A percentile compares a stretch with the other conserved stretches of the same genome.
Evolutionary conservation across 768 basidiomycete species (phyloP).

Genomic region (Sporobolomyces pararoseus): DNA sequence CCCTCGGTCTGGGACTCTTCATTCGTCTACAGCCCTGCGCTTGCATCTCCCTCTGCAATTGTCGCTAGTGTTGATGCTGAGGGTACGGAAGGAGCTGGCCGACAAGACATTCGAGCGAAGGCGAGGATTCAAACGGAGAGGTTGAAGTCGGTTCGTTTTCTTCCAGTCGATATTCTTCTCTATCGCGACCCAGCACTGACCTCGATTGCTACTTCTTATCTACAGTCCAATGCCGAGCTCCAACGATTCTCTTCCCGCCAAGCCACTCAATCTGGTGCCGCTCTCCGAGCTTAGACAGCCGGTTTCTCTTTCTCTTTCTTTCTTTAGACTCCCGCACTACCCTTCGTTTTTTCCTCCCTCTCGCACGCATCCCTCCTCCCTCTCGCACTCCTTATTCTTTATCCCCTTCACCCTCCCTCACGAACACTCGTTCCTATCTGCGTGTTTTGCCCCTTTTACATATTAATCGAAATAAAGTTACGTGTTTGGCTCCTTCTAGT

Average conservation of each 20-base stretch:
- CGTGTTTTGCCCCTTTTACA: background rate
- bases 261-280: constrained; percentile 69
- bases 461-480: constrained; percentile 24
- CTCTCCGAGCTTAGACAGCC: constrained; percentile 51
- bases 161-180: too few species aligned
- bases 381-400: background rate
- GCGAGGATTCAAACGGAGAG: too few species aligned
- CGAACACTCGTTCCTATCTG: background rate
- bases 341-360: constrained; percentile 6
- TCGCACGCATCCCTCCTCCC: background rate
- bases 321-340: constrained; percentile 18
- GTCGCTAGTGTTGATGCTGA: too few species aligned
- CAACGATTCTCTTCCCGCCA: constrained; percentile 82
- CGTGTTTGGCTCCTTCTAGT: background rate
- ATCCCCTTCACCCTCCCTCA: background rate
- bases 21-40: too few species aligned
- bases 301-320: constrained; percentile 1
- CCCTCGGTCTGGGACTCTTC: too few species aligned
- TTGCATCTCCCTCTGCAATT: too few species aligned
- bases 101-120: too few species aligned
- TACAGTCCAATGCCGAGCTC: constrained; percentile 58
- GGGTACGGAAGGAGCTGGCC: too few species aligned
- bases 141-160: too few species aligned
- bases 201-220: too few species aligned
- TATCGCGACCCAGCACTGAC: too few species aligned